Conservation (phyloP, 2,329 filamentous ascomycete genomes). For the Beauveria rudraprayagi region DNA sequence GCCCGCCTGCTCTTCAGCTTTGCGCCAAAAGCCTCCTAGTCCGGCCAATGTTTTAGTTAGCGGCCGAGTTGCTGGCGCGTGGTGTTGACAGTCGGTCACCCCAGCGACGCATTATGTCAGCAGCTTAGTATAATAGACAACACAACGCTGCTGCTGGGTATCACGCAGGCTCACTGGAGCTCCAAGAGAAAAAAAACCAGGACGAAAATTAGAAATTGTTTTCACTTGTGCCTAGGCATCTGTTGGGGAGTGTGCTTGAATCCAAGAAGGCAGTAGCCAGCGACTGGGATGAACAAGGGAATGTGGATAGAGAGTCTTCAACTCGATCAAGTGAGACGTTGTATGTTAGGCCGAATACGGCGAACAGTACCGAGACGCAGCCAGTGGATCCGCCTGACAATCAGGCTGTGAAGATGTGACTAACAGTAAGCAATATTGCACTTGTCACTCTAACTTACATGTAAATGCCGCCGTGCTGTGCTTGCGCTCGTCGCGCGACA, state of each 20-base stretch:
- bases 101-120: slow-evolving; percentile 10
- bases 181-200: not conserved
- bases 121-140: not conserved
- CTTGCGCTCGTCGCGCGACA: too few relatives aligned
- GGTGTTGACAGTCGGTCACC: slow-evolving; percentile 3
- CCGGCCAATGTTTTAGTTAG: not conserved
- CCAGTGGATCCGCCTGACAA: not conserved
- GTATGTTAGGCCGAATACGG: not conserved
- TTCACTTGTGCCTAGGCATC: too few relatives aligned
- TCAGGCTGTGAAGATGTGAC: too few relatives aligned
- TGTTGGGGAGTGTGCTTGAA: too few relatives aligned
- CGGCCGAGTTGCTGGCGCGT: not conserved
- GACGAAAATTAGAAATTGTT: not conserved
- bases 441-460: too few relatives aligned
- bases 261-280: too few relatives aligned
- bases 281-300: not conserved
- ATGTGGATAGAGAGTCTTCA: not conserved
- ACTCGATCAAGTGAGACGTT: not conserved
- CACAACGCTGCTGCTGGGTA: not conserved
- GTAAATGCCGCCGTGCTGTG: too few relatives aligned
- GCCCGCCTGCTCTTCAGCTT: not conserved
- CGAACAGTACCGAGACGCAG: not conserved
- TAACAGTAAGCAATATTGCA: too few relatives aligned
- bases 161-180: not conserved
- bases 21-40: not conserved